Percentiles rank a stretch among this genome's conserved stretches.
These are phyloP conservation scores for Sporothrix schenckii DNA, from an alignment of 2,329 filamentous ascomycete genomes.

Conservation along the genomic window DNA sequence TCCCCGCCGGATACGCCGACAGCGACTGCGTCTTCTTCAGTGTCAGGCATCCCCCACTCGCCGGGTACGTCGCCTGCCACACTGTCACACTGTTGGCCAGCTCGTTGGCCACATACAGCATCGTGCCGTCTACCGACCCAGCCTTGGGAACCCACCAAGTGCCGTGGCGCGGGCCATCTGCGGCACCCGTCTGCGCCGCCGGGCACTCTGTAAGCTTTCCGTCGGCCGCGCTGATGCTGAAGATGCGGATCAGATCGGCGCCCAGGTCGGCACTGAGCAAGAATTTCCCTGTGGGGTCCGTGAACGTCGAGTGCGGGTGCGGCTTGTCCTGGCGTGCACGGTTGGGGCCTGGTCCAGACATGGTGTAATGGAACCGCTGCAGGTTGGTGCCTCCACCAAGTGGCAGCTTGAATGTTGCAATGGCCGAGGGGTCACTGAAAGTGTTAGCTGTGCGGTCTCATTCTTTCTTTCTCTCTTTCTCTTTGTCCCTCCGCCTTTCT, in stretches of 20 bases:
- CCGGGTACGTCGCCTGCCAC: constrained; percentile 54
- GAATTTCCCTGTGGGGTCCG: constrained; percentile 54
- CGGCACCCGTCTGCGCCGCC: constrained; percentile 48
- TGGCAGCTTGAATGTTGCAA: constrained; percentile 51
- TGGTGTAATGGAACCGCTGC: constrained; percentile 48
- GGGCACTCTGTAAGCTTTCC: constrained; percentile 53
- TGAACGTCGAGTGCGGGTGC: constrained; percentile 57
- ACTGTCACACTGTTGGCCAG: constrained; percentile 53
- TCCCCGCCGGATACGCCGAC: constrained; percentile 51
- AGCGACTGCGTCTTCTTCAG: constrained; percentile 52
- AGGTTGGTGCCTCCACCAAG: constrained; percentile 40
- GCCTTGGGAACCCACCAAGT: constrained; percentile 51
- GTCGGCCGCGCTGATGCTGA: constrained; percentile 51
- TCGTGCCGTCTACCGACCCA: constrained; percentile 39
- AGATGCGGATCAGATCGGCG: constrained; percentile 58
- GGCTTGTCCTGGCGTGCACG: constrained; percentile 56
- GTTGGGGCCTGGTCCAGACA: constrained; percentile 49
- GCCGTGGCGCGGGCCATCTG: constrained; percentile 58
- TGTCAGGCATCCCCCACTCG: constrained; percentile 47
- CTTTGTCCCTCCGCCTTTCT: neutral
- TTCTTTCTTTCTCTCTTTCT: neutral
- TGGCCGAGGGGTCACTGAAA: constrained; percentile 44
- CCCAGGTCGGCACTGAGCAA: constrained; percentile 58
- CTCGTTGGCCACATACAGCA: constrained; percentile 48
- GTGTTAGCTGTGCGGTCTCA: neutral